Conservation (phyloP, 257 asterid species). For the Gynochthodes officinalis region DNA sequence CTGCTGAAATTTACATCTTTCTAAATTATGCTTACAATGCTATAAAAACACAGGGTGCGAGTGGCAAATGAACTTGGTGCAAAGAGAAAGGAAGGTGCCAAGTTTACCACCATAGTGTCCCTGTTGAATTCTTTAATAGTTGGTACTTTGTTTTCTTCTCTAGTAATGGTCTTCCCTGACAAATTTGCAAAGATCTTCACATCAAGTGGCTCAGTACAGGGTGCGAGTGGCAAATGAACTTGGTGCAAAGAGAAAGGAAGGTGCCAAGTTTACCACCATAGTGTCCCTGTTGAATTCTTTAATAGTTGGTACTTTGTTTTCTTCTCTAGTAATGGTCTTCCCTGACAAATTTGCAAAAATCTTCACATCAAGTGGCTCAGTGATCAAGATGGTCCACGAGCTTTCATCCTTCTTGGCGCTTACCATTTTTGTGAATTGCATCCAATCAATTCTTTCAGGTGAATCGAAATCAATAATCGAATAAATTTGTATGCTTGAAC, state of each 20-base stretch:
- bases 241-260: constrained; percentile 50
- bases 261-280: constrained; percentile 47
- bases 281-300: constrained; percentile 44
- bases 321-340: constrained; percentile 28
- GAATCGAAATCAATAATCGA: neutral
- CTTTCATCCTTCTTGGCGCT: constrained; percentile 45
- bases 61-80: constrained; percentile 71
- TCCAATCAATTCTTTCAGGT: constrained; percentile 68
- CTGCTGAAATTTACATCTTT: neutral
- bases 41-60: constrained; percentile 38
- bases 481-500: neutral
- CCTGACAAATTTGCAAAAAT: constrained; percentile 49
- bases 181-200: constrained; percentile 50
- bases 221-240: constrained; percentile 64
- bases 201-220: constrained; percentile 49
- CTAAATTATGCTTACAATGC: neutral
- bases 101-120: constrained; percentile 44
- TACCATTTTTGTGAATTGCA: constrained; percentile 42
- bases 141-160: constrained; percentile 35
- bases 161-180: constrained; percentile 38
- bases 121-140: constrained; percentile 38
- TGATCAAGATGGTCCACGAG: constrained; percentile 47
- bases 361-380: constrained; percentile 49
- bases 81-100: constrained; percentile 44
- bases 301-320: constrained; percentile 35